These are phyloP conservation scores for Aspergillus nanangensis DNA, from an alignment of 495 filamentous ascomycete genomes.

Conservation along the genomic window DNA sequence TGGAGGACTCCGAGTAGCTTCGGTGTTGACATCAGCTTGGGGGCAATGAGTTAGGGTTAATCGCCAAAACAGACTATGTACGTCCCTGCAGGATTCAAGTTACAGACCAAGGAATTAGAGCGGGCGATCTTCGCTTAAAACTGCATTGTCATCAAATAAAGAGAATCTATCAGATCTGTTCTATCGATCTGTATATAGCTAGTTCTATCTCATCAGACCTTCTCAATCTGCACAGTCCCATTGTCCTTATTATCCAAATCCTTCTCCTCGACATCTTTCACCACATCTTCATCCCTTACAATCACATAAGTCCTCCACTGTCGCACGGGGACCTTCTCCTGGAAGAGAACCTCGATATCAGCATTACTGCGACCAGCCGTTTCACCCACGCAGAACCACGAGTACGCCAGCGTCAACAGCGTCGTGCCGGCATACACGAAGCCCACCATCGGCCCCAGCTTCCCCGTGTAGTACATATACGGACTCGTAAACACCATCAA, in stretches of 20 bases:
- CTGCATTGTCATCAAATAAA: no score
- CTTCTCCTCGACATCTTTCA: constrained; percentile 6
- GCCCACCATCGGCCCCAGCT: constrained; percentile 32
- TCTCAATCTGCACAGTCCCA: constrained; percentile 18
- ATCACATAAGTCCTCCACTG: constrained; percentile 20
- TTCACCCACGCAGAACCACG: constrained; percentile 39
- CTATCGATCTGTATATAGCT: no score
- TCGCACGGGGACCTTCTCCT: constrained; percentile 18
- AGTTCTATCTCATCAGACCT: constrained; percentile 12
- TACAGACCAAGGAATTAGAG: no score
- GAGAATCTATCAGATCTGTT: no score
- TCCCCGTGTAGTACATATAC: constrained; percentile 32
- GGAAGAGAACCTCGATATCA: constrained; percentile 30
- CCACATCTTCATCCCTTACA: constrained; percentile 1
- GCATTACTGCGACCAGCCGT: constrained; percentile 22
- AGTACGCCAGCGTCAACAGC: constrained; percentile 24
- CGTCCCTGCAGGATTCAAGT: no score
- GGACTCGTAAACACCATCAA: constrained; percentile 30
- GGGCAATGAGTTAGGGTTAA: no score
- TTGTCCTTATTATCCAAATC: background rate
- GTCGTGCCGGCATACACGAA: constrained; percentile 33
- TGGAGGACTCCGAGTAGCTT: no score
- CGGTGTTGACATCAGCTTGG: no score
- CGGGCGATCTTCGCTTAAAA: no score
- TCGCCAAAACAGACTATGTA: no score